Evolutionary conservation across 495 filamentous ascomycete species (phyloP).

Genomic region (Neurospora sp.): DNA sequence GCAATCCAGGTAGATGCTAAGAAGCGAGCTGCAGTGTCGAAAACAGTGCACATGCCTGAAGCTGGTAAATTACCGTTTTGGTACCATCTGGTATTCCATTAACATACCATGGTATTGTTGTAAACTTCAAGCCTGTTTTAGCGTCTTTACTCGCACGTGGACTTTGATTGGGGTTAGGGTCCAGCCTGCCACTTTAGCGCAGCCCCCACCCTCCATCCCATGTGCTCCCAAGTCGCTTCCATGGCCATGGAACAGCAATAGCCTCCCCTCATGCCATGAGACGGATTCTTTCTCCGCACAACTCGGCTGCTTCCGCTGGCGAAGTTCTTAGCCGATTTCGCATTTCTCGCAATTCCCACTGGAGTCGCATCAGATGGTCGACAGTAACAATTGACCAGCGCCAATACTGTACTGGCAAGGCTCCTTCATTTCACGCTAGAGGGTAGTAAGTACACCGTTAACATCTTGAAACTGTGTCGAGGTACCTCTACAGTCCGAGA

Average conservation of each 20-base stretch:
- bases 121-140: not conserved
- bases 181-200: not conserved
- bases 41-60: not conserved
- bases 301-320: not conserved
- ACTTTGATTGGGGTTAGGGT: not conserved
- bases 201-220: not conserved
- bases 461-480: not conserved
- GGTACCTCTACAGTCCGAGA: not conserved
- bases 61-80: not conserved
- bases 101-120: not conserved
- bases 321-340: not conserved
- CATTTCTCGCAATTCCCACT: not conserved
- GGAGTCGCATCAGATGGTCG: not conserved
- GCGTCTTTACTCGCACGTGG: not conserved
- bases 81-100: not conserved
- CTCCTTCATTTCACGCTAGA: not conserved
- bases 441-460: not conserved
- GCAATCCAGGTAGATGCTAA: not conserved
- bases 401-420: not conserved
- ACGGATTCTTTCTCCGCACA: not conserved
- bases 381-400: not conserved
- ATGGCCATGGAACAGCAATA: not conserved
- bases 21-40: not conserved
- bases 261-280: not conserved
- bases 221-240: not conserved